phyloP scores from a whole-genome alignment of 768 basidiomycete species.

The Rhodotorula diobovata region DNA sequence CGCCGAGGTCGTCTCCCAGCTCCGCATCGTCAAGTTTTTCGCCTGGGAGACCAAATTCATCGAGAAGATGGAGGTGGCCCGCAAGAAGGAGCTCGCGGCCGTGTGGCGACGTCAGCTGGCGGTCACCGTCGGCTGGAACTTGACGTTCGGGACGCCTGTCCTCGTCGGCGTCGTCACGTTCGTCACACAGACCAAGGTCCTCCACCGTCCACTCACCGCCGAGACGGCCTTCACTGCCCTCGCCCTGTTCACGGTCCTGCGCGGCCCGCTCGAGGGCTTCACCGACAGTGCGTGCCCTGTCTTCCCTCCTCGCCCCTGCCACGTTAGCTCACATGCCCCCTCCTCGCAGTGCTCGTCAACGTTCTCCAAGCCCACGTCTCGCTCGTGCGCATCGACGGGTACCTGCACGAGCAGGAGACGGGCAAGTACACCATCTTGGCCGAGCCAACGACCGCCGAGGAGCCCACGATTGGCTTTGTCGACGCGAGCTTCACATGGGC shows the following conservation, averaged over 20 bases:
- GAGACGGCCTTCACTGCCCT: constrained; percentile 51
- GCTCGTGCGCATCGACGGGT: constrained; percentile 47
- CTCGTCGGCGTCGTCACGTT: constrained; percentile 48
- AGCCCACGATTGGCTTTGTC: constrained; percentile 47
- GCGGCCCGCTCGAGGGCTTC: constrained; percentile 47
- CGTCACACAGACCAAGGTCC: constrained; percentile 40
- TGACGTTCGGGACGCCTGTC: constrained; percentile 47
- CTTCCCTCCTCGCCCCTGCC: neutral
- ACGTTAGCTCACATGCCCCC: neutral
- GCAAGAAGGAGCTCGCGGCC: constrained; percentile 46
- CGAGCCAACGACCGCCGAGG: neutral
- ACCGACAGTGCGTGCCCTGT: constrained; percentile 34
- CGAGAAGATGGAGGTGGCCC: constrained; percentile 46
- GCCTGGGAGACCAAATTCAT: constrained; percentile 50
- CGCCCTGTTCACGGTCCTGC: constrained; percentile 51
- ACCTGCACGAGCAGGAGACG: constrained; percentile 50
- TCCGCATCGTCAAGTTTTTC: constrained; percentile 50
- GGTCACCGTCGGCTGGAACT: constrained; percentile 36
- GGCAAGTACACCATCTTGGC: constrained; percentile 46
- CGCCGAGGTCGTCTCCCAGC: constrained; percentile 50
- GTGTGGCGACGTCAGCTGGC: constrained; percentile 39
- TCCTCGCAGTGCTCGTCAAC: constrained; percentile 37
- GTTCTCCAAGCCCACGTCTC: constrained; percentile 47
- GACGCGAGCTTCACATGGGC: constrained; percentile 45
- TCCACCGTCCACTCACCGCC: constrained; percentile 47